Evolutionary conservation across 2,329 filamentous ascomycete species (phyloP).

Genomic region (Verticillium dahliae): DNA sequence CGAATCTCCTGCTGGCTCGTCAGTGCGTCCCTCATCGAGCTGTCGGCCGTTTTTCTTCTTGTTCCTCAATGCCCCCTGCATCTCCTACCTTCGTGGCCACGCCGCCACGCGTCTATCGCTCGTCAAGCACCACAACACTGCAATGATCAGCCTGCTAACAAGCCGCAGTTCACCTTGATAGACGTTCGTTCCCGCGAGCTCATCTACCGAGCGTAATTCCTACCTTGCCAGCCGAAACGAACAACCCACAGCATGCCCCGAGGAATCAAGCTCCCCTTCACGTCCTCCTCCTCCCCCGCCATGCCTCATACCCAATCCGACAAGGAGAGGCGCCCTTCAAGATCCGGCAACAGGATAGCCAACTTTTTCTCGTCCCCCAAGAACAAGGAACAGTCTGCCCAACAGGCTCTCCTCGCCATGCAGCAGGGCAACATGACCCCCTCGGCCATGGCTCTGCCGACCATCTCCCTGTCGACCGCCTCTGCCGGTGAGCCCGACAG

Average conservation of each 20-base stretch:
- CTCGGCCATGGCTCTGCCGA: conserved; percentile 73
- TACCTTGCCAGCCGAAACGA: conserved; percentile 18
- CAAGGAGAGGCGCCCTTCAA: conserved; percentile 52
- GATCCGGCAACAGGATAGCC: conserved; percentile 61
- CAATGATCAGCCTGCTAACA: conserved; percentile 1
- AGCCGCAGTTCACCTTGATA: conserved; percentile 8
- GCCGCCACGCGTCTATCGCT: neutral
- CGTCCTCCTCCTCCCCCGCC: conserved; percentile 37
- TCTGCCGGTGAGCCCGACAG: conserved; percentile 62
- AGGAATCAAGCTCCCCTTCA: conserved; percentile 52
- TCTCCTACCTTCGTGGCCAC: neutral
- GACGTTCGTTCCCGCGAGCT: neutral
- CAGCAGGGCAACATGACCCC: conserved; percentile 60
- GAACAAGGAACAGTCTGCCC: conserved; percentile 53
- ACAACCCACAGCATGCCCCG: conserved; percentile 41
- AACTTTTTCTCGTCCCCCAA: conserved; percentile 82
- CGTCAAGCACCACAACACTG: neutral
- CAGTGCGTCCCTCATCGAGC: neutral
- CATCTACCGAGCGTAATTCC: conserved; percentile 7
- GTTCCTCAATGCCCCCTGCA: neutral
- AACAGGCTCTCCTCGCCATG: conserved; percentile 42
- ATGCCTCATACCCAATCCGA: conserved; percentile 37
- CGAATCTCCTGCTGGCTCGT: neutral
- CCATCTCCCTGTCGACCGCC: conserved; percentile 85
- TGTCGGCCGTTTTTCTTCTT: neutral